phyloP scores from a whole-genome alignment of 768 basidiomycete genomes.

The Boletus patriciae region DNA sequence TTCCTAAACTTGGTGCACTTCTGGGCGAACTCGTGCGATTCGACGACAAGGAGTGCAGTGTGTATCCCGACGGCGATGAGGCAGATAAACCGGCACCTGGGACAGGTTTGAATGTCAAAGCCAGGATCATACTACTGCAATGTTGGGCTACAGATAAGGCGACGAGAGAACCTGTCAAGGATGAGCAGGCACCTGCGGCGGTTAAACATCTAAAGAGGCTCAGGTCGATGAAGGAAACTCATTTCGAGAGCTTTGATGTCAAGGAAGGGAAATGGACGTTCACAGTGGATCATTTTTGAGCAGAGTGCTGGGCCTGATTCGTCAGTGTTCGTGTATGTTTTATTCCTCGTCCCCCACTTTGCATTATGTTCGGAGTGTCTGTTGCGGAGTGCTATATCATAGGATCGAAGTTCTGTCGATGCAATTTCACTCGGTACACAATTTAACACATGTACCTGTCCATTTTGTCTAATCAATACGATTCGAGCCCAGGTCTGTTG shows the following conservation, averaged over 20 bases:
- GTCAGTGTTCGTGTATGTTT: neutral
- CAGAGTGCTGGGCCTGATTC: neutral
- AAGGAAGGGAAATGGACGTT: slow-evolving; percentile 91
- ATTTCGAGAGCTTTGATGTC: slow-evolving; percentile 78
- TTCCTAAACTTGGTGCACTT: slow-evolving; percentile 75
- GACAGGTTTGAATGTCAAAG: slow-evolving; percentile 85
- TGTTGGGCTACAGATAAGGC: slow-evolving; percentile 94
- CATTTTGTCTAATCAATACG: slow-evolving; percentile 13
- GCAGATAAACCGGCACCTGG: slow-evolving; percentile 81
- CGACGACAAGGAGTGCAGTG: slow-evolving; percentile 87
- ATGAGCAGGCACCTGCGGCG: slow-evolving; percentile 65
- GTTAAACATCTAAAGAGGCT: slow-evolving; percentile 77
- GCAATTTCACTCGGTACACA: neutral
- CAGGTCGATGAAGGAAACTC: slow-evolving; percentile 81
- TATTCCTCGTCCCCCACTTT: neutral
- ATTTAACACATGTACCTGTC: slow-evolving; percentile 16
- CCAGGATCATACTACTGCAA: slow-evolving; percentile 69
- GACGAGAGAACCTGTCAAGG: slow-evolving; percentile 86
- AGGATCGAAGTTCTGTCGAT: slow-evolving; percentile 1
- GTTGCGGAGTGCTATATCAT: slow-evolving; percentile 9
- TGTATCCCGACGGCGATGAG: slow-evolving; percentile 90
- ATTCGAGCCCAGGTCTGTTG: neutral
- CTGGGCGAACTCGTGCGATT: slow-evolving; percentile 87
- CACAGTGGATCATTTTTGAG: slow-evolving; percentile 88
- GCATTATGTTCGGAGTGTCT: neutral